A percentile compares a stretch with the other conserved stretches of the same genome.
phyloP scores from a whole-genome alignment of 2,329 filamentous ascomycete species.

The Fusarium torreyae region DNA sequence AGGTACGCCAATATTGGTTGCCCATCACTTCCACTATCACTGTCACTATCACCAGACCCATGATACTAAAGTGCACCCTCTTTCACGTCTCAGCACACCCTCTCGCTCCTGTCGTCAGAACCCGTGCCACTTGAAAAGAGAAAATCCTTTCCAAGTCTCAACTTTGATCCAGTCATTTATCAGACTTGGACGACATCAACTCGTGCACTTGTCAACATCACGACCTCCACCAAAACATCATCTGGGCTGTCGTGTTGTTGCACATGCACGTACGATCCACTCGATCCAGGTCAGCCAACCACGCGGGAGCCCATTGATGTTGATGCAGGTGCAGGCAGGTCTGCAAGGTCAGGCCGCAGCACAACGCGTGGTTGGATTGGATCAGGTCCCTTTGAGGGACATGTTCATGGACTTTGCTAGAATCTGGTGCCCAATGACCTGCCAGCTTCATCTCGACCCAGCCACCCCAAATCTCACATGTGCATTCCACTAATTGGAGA shows the following conservation, averaged over 20 bases:
- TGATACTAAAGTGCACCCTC: slow-evolving; percentile 32
- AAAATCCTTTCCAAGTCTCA: slow-evolving; percentile 6
- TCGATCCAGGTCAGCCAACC: slow-evolving; percentile 36
- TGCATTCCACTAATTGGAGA: slow-evolving; percentile 42
- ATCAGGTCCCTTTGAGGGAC: slow-evolving; percentile 40
- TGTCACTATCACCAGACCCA: slow-evolving; percentile 42
- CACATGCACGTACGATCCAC: slow-evolving; percentile 41
- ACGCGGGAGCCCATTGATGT: slow-evolving; percentile 33
- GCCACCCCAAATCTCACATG: slow-evolving; percentile 42
- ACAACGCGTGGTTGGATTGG: slow-evolving; percentile 43
- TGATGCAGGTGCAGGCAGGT: slow-evolving; percentile 40
- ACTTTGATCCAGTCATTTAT: slow-evolving; percentile 4
- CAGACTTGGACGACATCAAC: not conserved
- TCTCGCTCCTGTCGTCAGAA: slow-evolving; percentile 14
- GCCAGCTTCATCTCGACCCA: slow-evolving; percentile 26
- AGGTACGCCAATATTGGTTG: slow-evolving; percentile 15
- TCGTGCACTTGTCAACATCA: slow-evolving; percentile 1
- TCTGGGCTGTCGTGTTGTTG: slow-evolving; percentile 19
- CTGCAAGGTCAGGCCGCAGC: slow-evolving; percentile 43
- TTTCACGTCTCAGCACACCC: slow-evolving; percentile 29
- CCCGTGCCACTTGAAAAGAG: slow-evolving; percentile 9
- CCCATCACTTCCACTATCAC: slow-evolving; percentile 19
- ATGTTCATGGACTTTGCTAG: slow-evolving; percentile 20
- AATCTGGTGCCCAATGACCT: slow-evolving; percentile 20
- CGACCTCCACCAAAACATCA: slow-evolving; percentile 13